Conservation (phyloP, 2,329 filamentous ascomycete species). For the Fusarium poae region DNA sequence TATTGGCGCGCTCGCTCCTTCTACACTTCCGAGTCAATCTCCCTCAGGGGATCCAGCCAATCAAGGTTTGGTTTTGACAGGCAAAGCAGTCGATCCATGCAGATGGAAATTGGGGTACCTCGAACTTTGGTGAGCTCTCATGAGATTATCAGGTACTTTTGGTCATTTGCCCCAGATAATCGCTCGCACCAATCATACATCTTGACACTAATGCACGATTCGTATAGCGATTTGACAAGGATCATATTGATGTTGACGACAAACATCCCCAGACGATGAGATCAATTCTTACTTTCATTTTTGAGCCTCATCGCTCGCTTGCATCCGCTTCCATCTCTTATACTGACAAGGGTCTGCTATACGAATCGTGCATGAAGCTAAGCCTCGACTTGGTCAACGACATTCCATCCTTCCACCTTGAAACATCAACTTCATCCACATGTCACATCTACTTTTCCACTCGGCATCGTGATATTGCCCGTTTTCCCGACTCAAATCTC, state of each 20-base stretch:
- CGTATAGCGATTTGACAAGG: constrained; percentile 37
- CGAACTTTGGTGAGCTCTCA: not conserved
- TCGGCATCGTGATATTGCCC: constrained; percentile 31
- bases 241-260: not conserved
- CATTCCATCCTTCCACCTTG: constrained; percentile 8
- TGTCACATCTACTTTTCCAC: not conserved
- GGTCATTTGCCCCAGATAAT: not conserved
- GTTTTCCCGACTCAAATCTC: not conserved
- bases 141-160: not conserved
- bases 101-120: constrained; percentile 33
- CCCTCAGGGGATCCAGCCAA: constrained; percentile 37
- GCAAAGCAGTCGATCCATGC: constrained; percentile 20
- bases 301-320: constrained; percentile 43
- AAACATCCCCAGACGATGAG: constrained; percentile 24
- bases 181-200: constrained; percentile 15
- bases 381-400: constrained; percentile 33
- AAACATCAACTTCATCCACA: constrained; percentile 23
- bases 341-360: constrained; percentile 41
- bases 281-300: constrained; percentile 17
- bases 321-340: constrained; percentile 12
- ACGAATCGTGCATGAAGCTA: constrained; percentile 50
- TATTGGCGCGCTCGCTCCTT: constrained; percentile 39
- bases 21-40: constrained; percentile 26
- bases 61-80: constrained; percentile 31
- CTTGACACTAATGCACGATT: constrained; percentile 33